Base-by-base conservation (phyloP, 148 eudicot genomes). In the Amaranthus palmeri region DNA sequence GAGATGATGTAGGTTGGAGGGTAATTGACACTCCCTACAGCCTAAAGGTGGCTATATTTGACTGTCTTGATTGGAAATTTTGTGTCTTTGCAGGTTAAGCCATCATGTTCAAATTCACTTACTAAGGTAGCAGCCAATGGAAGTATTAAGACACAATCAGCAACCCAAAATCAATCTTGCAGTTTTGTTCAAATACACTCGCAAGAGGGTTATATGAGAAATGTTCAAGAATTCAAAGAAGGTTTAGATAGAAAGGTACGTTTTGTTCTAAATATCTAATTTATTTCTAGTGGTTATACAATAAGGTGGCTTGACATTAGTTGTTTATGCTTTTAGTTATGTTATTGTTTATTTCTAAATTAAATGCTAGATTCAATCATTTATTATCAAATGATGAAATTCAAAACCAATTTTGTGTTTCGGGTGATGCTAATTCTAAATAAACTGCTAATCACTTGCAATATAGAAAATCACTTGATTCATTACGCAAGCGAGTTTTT, bases 231-330 rank as follows among this genome's bases (percentile, higher is more conserved):
- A 79, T 79, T 85, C 65, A 81, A 80, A 44, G 82, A 80, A 75
- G 85, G 85, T 64, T 85, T 84, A 54, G 85, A 81, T 73, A 82
- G 77, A 77, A 86, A 92, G 97, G 97, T 92, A 68, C 36, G 52
- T 14, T 48, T 70, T 46, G 55, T 43, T 58, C 72, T 67, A 12
- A 3, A 25, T 7, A 8, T 11, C 14, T 53, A 3, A 4, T 44
- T 61, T 36, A 8, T 56, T 15, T 17, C 43, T 18, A 61, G 68
- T 68, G 47, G 12, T 51, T 14, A 3, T 44, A 44, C 6, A 44
- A 66, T 48, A 5, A 49, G 8, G 17, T 18, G 44, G 52, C 42
- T 41, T 4, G 18, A 8, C 25, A 14, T 49, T 10, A 68, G 11
- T 4, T 13, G 42, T 69, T 69, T 7, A 15, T n/a, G 12, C 36